Base-by-base conservation (phyloP, 176 grass and related monocot genomes). In the Hordeum marinum region DNA sequence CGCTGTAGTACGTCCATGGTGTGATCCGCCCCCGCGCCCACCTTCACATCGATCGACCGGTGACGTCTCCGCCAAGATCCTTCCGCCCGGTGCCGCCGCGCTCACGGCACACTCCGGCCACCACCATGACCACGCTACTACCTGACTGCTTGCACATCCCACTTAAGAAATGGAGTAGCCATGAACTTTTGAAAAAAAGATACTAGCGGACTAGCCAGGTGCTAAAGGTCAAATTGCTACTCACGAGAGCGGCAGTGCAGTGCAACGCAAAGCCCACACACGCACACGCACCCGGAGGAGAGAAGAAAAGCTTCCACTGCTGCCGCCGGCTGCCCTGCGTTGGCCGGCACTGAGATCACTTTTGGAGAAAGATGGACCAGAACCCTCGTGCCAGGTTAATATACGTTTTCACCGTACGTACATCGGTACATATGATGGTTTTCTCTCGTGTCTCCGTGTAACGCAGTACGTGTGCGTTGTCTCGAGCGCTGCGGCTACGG, bases 31-130 rank as follows among this genome's bases (percentile, higher is more conserved):
- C 24, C 31, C 17, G 13, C 8, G 34, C 32, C 4, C 32, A 1
- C 10, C 25, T 78, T 50, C 65, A 65, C 64, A 58, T 14, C n/a
- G 40, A 52, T 18, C 18, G 41, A 8, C 12, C 69, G 69, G 68
- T 84, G 87, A 88, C 81, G 81, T 84, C 81, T 8, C 9, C 65
- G 10, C 72, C 32, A 39, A 84, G 65, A 79, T 79, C 87, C 63
- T 64, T 54, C 62, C 27, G 20, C 72, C 9, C 20, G 27, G 15
- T 32, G 11, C n/a, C 41, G 23, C 39, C 67, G 21, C 32, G 10
- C 17, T 36, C 65, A 55, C 18, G 52, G 52, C 52, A 57, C 18
- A 57, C 52, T 57, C 20, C 20, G 52, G 52, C 52, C 52, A 57
- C 52, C 18, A 57, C 52, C 50, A 20, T 1, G 50, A 57, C 52